Base-by-base conservation (phyloP, 192 early-diverging fungal species). In the Pilobolus umbonatus region DNA sequence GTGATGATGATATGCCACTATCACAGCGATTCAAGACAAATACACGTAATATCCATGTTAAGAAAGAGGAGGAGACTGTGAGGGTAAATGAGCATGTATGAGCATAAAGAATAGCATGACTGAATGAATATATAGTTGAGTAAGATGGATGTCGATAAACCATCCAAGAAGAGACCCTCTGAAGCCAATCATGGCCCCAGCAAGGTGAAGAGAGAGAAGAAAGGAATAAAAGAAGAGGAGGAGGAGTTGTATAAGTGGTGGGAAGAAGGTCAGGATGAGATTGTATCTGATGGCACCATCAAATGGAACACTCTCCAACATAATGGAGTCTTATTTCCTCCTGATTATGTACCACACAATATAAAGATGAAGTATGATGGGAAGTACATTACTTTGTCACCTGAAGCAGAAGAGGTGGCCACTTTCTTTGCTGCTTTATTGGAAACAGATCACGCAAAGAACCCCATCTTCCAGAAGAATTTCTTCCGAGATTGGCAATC, bases 341-440 rank as follows among this genome's bases (percentile, higher is more conserved):
- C 95, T 0, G 77, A 80, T 5, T 98, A 98, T 71, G 85, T 73
- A 36, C 91, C 92, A 11, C 95, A 96, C 69, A 88, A 88, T 19
- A 64, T 96, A 30, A 88, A 90, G 64, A 88, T 98, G 79, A 71
- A 80, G 42, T 98, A 98, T 61, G 71, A 92, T 64, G 91, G 91
- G 75, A 65, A 84, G 65, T 68, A 55, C 36, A 69, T 87, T 40
- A 68, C 42, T 35, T 68, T 98, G 28, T 74, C 69, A 1, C 87
- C 94, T 1, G 84, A 85, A 29, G 86, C 88, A 3, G 96, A 98
- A 69, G 96, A 98, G 60, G 90, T 98, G 0, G 96, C 96, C 1
- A 88, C 81, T 11, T 98, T 98, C 68, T 98, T 86, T 80, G 96
- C 93, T 22, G 88, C 81, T 12, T 50, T 95, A 22, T 57, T 98